A percentile compares a stretch with the other conserved stretches of the same genome.
Evolutionary conservation across 345 rosid species (phyloP).

Genomic region (Adansonia digitata): DNA sequence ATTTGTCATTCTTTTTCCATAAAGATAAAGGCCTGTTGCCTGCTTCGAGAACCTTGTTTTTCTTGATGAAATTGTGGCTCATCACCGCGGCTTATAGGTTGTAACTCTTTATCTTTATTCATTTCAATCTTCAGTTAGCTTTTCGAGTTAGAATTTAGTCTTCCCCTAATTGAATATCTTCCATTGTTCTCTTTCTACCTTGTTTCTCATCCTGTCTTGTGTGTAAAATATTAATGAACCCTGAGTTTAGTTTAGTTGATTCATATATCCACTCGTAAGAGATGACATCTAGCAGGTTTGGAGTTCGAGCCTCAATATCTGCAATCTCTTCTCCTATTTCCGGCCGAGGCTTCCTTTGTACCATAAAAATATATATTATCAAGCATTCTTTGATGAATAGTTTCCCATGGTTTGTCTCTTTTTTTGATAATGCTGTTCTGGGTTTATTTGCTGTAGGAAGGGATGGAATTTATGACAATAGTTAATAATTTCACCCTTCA

Average conservation of each 20-base stretch:
- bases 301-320: no score
- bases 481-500: background rate
- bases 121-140: background rate
- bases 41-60: background rate
- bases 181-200: background rate
- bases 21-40: background rate
- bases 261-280: background rate
- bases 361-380: background rate
- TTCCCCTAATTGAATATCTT: background rate
- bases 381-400: background rate
- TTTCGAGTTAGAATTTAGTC: background rate
- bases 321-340: no score
- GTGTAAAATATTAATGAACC: background rate
- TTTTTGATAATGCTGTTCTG: background rate
- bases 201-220: background rate
- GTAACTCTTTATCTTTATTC: background rate
- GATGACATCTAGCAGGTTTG: background rate
- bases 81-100: background rate
- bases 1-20: background rate
- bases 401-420: background rate
- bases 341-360: no score
- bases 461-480: background rate
- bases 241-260: background rate
- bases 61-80: background rate
- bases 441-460: background rate